Evolutionary conservation across 305 asterid genomes (phyloP).

Genomic region (Solanum hybrid): DNA sequence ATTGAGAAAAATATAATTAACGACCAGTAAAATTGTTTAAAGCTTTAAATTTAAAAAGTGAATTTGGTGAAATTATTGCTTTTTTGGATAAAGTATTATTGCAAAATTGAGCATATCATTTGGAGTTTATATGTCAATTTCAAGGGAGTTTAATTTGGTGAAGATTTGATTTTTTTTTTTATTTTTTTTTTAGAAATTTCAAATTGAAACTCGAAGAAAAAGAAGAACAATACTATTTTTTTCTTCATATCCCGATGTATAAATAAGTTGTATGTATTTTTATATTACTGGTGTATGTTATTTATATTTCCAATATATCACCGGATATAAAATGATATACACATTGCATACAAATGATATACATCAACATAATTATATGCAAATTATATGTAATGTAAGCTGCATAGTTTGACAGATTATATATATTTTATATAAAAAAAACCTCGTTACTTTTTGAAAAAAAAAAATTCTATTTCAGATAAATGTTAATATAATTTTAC

Average conservation of each 20-base stretch:
- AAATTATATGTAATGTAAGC: neutral
- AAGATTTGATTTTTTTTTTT: too few relatives aligned
- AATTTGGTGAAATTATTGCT: too few relatives aligned
- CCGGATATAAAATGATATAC: neutral
- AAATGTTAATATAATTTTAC: neutral
- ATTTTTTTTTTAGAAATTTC: too few relatives aligned
- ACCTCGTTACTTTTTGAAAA: too few relatives aligned
- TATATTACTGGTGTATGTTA: too few relatives aligned
- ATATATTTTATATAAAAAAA: too few relatives aligned
- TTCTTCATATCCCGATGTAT: too few relatives aligned
- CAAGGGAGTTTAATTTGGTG: neutral
- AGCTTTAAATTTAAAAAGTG: neutral
- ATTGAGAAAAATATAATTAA: too few relatives aligned
- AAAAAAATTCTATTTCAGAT: neutral
- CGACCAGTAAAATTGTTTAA: neutral
- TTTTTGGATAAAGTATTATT: neutral
- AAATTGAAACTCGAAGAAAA: neutral
- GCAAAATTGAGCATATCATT: neutral
- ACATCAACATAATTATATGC: neutral
- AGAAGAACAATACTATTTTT: too few relatives aligned
- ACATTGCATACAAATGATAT: neutral
- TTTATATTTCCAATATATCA: neutral
- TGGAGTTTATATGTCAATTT: neutral
- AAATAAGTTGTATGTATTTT: neutral
- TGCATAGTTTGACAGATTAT: too few relatives aligned